Evolutionary conservation across 1,284 basidiomycete genomes (phyloP).

Genomic region (Papiliotrema terrestris): DNA sequence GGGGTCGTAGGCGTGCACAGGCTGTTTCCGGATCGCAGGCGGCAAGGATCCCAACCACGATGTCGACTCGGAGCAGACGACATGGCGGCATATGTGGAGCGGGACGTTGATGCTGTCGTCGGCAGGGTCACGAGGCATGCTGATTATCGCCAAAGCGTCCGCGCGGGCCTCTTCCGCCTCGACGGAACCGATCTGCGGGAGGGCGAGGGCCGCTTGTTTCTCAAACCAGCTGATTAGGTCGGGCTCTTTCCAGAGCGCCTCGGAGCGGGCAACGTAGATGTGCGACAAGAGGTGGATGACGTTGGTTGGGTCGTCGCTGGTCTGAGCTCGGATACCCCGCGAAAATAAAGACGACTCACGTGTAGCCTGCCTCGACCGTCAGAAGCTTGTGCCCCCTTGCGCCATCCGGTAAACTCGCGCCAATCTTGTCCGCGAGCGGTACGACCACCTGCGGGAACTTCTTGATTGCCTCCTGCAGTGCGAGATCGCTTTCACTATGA

Average conservation of each 20-base stretch:
- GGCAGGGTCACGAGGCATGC: constrained; percentile 40
- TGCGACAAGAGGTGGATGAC: constrained; percentile 66
- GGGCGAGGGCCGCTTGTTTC: constrained; percentile 44
- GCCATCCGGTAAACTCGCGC: constrained; percentile 60
- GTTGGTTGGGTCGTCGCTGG: constrained; percentile 49
- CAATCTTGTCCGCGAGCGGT: constrained; percentile 76
- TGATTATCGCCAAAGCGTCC: constrained; percentile 46
- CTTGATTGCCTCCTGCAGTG: constrained; percentile 66
- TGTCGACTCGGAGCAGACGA: constrained; percentile 62
- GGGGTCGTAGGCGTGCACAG: constrained; percentile 70
- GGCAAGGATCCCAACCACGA: constrained; percentile 70
- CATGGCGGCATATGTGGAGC: constrained; percentile 63
- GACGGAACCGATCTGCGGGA: constrained; percentile 25
- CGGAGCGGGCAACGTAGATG: constrained; percentile 74
- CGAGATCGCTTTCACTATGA: constrained; percentile 60
- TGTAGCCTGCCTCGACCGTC: constrained; percentile 63
- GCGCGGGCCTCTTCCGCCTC: constrained; percentile 24
- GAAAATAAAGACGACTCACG: no score
- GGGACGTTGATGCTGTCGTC: constrained; percentile 36
- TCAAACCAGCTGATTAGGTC: constrained; percentile 66
- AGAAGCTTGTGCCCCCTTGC: constrained; percentile 63
- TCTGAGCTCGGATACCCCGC: no score
- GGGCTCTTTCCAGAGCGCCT: constrained; percentile 74
- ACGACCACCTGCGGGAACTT: constrained; percentile 76
- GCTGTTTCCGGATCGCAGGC: constrained; percentile 49